Evolutionary conservation across 768 basidiomycete genomes (phyloP).

Genomic region (Naganishia kalamii): DNA sequence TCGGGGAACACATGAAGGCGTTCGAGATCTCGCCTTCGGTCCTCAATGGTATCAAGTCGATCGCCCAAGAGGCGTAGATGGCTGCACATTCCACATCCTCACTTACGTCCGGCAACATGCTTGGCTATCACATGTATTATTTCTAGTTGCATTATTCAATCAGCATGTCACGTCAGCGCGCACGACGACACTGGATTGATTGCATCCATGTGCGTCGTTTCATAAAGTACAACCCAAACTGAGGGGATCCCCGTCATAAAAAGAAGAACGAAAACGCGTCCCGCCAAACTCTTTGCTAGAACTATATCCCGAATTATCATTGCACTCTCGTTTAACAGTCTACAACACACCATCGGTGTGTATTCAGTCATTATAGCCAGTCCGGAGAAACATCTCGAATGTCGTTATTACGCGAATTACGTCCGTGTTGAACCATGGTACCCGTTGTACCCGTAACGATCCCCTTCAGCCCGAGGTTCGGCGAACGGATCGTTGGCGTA

Average conservation of each 20-base stretch:
- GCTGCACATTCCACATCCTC: not conserved
- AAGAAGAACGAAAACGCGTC: too few relatives aligned
- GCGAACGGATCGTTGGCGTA: not conserved
- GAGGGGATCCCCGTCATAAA: too few relatives aligned
- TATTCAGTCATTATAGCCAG: not conserved
- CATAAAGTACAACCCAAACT: not conserved
- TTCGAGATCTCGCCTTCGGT: conserved; percentile 38
- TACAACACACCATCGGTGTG: not conserved
- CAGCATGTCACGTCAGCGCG: not conserved
- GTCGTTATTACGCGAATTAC: not conserved
- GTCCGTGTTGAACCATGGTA: not conserved
- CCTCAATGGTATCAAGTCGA: conserved; percentile 16
- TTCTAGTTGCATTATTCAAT: too few relatives aligned
- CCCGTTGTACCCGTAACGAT: too few relatives aligned
- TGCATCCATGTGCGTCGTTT: too few relatives aligned
- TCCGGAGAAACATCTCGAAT: not conserved
- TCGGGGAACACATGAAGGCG: conserved; percentile 36
- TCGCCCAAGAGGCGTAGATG: not conserved
- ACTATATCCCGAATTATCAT: too few relatives aligned
- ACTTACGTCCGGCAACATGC: too few relatives aligned
- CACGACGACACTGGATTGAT: too few relatives aligned
- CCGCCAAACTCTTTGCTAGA: too few relatives aligned
- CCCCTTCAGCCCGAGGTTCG: not conserved
- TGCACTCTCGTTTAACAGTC: too few relatives aligned
- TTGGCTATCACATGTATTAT: too few relatives aligned